Base-by-base conservation (phyloP, 2,329 filamentous ascomycete species). In the Arthrobotrys megalospora region DNA sequence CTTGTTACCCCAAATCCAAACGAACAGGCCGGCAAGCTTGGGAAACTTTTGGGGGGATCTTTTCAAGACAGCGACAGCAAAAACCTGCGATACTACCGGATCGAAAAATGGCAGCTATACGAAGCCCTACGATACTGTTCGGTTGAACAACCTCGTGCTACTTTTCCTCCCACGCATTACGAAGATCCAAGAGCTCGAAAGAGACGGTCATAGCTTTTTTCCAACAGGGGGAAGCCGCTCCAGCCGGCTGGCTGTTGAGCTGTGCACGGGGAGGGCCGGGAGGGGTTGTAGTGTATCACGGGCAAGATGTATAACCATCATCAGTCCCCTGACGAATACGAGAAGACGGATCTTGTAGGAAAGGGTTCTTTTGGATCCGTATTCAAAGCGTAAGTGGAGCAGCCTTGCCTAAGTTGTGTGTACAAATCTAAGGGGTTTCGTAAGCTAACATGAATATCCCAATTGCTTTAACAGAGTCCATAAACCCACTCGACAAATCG, bases 401-500 rank as follows among this genome's bases (percentile, higher is more conserved):
- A n/a, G 12, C 16, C 36, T 60, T 60, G 34, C 21, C 43, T 24
- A 38, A 60, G 48, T 32, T 45, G 36, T 32, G 36, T 34, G 12
- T 38, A 52, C 11, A 8, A 24, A 60, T 55, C 21, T 38, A 50
- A 58, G 38, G 65, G 65, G 34, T 32, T 6, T 52, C 34, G 36
- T 41, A 63, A 55, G 66, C 67, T 77, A 50, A 67, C 58, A 41
- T 34, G n/a, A 28, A n/a, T 16, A 19, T 36, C 64, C 10, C n/a
- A 19, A 8, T 32, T 63, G 21, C 14, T 19, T 21, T 19, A 1
- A 47, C 71, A 82, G 81, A 28, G 69, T 81, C 45, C 80, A 82
- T 60, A 82, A 81, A 60, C 76, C 80, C 21, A 82, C 80, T n/a
- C 79, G 64, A 81, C 82, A 88, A 80, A 85, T 92, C 21, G 91